Conservation (phyloP, 192 early-diverging fungal species). For the Coemansia sp. region DNA sequence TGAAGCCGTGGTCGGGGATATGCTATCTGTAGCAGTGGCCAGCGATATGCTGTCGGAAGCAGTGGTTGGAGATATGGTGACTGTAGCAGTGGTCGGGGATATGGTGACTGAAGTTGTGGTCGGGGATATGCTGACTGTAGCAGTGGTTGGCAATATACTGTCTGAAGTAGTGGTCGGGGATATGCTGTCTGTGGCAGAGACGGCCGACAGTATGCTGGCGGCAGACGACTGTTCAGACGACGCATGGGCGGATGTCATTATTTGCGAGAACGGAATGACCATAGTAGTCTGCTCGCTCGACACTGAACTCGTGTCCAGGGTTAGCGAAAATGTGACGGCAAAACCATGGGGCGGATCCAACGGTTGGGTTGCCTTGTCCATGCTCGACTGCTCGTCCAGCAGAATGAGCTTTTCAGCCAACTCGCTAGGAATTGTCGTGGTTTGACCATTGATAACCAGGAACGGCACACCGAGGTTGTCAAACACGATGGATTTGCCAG, state of each 20-base stretch:
- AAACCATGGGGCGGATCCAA: slow-evolving; percentile 11
- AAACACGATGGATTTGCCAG: slow-evolving; percentile 40
- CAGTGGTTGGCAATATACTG: neutral
- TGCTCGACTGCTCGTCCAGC: neutral
- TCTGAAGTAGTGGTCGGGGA: neutral
- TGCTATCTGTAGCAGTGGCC: neutral
- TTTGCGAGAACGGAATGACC: slow-evolving; percentile 33
- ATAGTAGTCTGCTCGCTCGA: slow-evolving; percentile 15
- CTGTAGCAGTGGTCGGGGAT: neutral
- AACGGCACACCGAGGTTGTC: slow-evolving; percentile 40
- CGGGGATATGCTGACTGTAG: neutral
- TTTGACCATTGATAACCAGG: slow-evolving; percentile 32
- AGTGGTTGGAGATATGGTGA: neutral
- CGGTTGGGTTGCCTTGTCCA: neutral
- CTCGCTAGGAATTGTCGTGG: slow-evolving; percentile 24
- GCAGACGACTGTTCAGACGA: neutral
- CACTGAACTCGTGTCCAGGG: slow-evolving; percentile 26
- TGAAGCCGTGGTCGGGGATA: neutral
- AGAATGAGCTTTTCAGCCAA: slow-evolving; percentile 39
- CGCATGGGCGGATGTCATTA: slow-evolving; percentile 24
- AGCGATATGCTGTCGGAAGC: neutral
- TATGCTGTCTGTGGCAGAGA: neutral
- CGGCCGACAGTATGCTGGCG: too few species aligned
- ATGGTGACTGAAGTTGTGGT: neutral
- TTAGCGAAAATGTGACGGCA: slow-evolving; percentile 41